Evolutionary conservation across 2,329 filamentous ascomycete genomes (phyloP), one percentile per base, ranked within the genome.

Genomic region (Zymoseptoria brevis): DNA sequence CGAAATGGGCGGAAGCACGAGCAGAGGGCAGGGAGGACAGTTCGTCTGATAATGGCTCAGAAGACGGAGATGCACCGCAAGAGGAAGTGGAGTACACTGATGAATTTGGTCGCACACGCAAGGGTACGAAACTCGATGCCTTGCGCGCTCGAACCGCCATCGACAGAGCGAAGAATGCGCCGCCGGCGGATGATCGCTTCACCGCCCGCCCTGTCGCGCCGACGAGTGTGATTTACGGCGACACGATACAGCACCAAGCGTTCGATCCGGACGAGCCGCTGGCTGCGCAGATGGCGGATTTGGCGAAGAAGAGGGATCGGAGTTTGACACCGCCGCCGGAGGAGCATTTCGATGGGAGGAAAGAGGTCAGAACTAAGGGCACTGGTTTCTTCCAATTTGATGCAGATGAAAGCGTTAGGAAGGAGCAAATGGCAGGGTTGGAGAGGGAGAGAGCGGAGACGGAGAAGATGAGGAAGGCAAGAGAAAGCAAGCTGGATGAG

Each of bases 381-480:
- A 89, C 89, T 0, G 94, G 89, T 0, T 99, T 97, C 75, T 96
- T 91, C 77, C 86, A 88, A 58, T 97, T 99, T 72, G 90, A 87
- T 60, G 83, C 82, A 64, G 88, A 96, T 73, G 86, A 87, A 69
- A 85, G 82, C 64, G 78, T 80, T 64, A 75, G 83, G 53, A 79
- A 86, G 70, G 74, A 75, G 68, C 89, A 97, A 79, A 96, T 97
- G 89, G 80, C 83, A 65, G 81, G 80, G 51, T 76, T 96, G 57
- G 81, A 84, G 63, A 78, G 80, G 66, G 86, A 90, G 72, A 79
- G 89, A 60, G 75, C 78, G 62, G 82, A 84, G 69, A 94, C 89
- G 55, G 87, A 91, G 73, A 76, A 79, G 57, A 81, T 82, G 66
- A 78, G 88, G 60, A 80, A 80, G 70, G 81, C 82, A 66, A 54